Base-by-base conservation (phyloP, 495 filamentous ascomycete genomes). In the Penicillium bialowiezense region DNA sequence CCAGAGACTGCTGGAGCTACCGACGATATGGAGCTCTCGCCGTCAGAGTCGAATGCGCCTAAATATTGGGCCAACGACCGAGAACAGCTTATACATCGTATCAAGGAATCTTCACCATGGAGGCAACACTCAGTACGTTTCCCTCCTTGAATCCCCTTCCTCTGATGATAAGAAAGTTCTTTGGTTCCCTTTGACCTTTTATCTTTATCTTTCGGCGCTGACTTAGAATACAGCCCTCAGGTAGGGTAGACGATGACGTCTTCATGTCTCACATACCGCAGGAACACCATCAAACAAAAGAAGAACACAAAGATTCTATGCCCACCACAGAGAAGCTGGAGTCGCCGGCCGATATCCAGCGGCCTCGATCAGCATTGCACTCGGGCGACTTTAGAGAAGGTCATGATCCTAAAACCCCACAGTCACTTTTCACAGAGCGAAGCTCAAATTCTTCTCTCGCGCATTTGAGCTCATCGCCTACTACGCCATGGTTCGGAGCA, bases 101-200 rank as follows among this genome's bases (percentile, higher is more conserved):
- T 96, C 54, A 97, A 97, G 72, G 84, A 91, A 65, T 87, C 80
- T 47, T 86, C 87, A 40, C 84, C 83, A 14, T 95, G 90, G 89
- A 71, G 80, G 20, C 79, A 82, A 63, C 72, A 73, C 56, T 73
- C 79, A 73, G 88, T 90, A 75, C 62, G 81, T 75, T 34, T 9
- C 48, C 7, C 14, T 56, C 31, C n/a, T 10, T 38, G 23, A 18
- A n/a, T n/a, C 14, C 26, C 14, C 32, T 29, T 41, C 1, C 23
- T 14, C 21, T 29, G 2, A 5, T 3, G 7, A 3, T 28, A 7
- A 10, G 14, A 24, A 24, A 40, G 12, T 38, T 21, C 18, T 3
- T 38, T 24, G 9, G 7, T 40, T 32, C 26, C 9, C 20, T 44
- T 14, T 32, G 28, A n/a, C n/a, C n/a, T n/a, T n/a, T n/a, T n/a